Percentiles rank a stretch among this genome's conserved stretches.
phyloP scores from a whole-genome alignment of 495 filamentous ascomycete species.

The Penicillium paxilli region DNA sequence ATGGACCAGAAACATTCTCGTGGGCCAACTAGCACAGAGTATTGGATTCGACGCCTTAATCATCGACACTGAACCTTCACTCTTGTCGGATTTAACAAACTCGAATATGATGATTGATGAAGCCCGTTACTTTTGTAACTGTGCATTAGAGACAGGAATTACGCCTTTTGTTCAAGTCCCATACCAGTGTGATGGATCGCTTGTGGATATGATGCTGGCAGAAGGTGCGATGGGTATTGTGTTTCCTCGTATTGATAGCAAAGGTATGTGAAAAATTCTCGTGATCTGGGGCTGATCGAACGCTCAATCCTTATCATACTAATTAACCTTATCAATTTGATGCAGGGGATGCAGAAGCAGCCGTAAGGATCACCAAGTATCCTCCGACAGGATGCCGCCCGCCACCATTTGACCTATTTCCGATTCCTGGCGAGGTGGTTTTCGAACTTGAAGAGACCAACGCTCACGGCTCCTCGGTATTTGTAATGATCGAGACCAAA shows the following conservation, averaged over 20 bases:
- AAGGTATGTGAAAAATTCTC: neutral
- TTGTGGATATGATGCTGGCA: neutral
- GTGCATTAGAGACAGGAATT: no score
- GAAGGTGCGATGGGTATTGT: neutral
- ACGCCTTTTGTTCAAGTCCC: neutral
- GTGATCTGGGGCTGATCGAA: neutral
- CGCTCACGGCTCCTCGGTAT: neutral
- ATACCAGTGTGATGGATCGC: neutral
- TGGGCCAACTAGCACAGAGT: no score
- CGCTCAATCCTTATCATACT: neutral
- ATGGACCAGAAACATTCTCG: no score
- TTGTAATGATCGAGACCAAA: neutral
- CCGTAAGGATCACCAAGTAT: neutral
- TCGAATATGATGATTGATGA: no score
- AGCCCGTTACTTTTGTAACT: no score
- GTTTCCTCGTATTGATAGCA: neutral
- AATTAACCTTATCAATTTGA: neutral
- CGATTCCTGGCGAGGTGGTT: neutral
- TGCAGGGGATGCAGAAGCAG: neutral
- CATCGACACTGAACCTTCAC: no score
- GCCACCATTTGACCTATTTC: neutral
- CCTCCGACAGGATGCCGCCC: neutral
- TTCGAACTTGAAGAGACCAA: neutral
- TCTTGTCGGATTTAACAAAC: no score
- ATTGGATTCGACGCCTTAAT: no score